A percentile compares a stretch with the other conserved stretches of the same genome.
These are phyloP conservation scores for Ascoidea tarda DNA, from an alignment of 805 yeast genomes.

Conservation along the genomic window DNA sequence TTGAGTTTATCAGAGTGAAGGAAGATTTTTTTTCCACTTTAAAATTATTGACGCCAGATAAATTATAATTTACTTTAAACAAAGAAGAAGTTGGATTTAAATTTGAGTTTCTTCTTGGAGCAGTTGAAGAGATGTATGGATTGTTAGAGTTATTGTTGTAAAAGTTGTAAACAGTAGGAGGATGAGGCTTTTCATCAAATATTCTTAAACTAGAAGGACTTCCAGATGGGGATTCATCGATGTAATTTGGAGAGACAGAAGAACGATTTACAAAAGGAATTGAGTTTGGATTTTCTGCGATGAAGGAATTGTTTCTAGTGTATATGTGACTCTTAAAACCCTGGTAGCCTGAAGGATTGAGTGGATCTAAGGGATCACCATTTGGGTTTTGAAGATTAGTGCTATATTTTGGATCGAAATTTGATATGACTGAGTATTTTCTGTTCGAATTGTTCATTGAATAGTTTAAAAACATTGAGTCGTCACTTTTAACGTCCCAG, in stretches of 20 bases:
- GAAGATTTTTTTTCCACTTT: no score
- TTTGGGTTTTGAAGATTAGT: background rate
- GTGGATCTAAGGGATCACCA: background rate
- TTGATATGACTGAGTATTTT: background rate
- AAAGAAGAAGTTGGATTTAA: background rate
- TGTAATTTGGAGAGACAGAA: background rate
- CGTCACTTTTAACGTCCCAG: constrained; percentile 29
- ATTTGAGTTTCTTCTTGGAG: background rate
- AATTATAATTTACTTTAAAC: background rate
- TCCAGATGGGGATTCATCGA: background rate
- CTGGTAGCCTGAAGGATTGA: background rate
- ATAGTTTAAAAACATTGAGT: constrained; percentile 3
- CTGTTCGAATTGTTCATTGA: background rate
- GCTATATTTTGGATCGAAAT: background rate
- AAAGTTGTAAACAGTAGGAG: background rate
- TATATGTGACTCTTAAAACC: no score
- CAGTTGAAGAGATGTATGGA: background rate
- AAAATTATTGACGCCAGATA: background rate
- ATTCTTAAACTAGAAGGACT: background rate
- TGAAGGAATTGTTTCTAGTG: background rate
- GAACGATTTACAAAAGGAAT: background rate
- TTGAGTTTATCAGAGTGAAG: background rate
- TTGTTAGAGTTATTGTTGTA: background rate
- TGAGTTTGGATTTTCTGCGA: background rate
- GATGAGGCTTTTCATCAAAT: background rate